These are phyloP conservation scores for Raphidocelis subcapitata DNA, from an alignment of 139 green algal species.

Conservation along the genomic window DNA sequence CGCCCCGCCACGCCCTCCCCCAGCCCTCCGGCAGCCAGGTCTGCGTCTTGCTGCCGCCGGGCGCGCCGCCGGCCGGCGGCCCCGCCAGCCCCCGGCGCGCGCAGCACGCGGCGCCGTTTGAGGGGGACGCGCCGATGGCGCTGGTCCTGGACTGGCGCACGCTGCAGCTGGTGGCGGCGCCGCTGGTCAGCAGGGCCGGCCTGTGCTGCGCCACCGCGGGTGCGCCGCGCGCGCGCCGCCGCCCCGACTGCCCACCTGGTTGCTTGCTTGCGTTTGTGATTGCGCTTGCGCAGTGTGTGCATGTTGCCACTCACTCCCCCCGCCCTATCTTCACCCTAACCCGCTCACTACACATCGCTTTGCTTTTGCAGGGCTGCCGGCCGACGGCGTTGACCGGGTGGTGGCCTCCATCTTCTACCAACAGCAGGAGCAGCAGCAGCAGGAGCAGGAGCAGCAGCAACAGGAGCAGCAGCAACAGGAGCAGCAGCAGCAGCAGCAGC, in stretches of 20 bases:
- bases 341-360: background rate
- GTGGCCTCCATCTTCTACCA: background rate
- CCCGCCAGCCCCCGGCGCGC: background rate
- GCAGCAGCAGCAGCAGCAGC: background rate
- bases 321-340: too few relatives aligned
- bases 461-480: background rate
- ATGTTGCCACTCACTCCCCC: too few relatives aligned
- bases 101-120: background rate
- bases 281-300: background rate
- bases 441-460: background rate
- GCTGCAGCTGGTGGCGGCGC: slow-evolving; percentile 18
- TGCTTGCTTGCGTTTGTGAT: too few relatives aligned
- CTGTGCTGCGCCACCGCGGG: background rate
- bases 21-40: background rate
- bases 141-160: slow-evolving; percentile 18
- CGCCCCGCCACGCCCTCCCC: too few relatives aligned
- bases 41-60: slow-evolving; percentile 18
- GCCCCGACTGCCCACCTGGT: too few relatives aligned
- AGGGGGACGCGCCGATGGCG: slow-evolving; percentile 9
- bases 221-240: background rate
- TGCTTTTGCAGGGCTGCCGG: background rate
- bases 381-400: background rate
- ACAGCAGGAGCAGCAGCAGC: background rate
- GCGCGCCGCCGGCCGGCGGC: background rate
- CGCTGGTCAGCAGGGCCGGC: background rate